Conservation (phyloP, 768 basidiomycete genomes). For the Leucocoprinus leucothites region DNA sequence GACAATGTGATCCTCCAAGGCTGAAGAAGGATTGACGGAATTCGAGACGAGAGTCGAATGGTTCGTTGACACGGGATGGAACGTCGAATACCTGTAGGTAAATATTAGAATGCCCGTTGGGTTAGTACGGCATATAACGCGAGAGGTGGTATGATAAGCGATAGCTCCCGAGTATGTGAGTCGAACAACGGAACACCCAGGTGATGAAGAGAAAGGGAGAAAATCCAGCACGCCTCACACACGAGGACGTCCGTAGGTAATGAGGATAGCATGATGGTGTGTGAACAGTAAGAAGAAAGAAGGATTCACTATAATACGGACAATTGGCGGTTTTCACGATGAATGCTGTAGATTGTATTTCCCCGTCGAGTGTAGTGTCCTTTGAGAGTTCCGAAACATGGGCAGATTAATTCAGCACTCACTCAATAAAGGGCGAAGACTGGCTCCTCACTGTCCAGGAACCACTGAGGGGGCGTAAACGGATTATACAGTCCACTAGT, state of each 20-base stretch:
- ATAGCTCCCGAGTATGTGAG: too few species aligned
- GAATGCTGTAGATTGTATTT: conserved; percentile 56
- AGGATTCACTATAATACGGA: conserved; percentile 38
- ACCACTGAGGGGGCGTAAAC: conserved; percentile 55
- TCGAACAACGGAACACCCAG: too few species aligned
- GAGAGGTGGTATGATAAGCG: too few species aligned
- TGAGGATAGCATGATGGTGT: neutral
- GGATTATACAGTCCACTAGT: conserved; percentile 56
- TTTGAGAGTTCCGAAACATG: conserved; percentile 44
- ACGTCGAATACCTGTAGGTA: conserved; percentile 49
- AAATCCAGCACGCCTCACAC: too few species aligned
- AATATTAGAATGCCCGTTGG: too few species aligned
- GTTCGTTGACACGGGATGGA: conserved; percentile 41
- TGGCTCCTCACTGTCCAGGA: conserved; percentile 56
- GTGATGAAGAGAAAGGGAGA: too few species aligned
- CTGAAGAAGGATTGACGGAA: conserved; percentile 45
- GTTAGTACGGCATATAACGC: too few species aligned
- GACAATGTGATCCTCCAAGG: too few species aligned
- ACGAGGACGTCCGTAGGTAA: too few species aligned
- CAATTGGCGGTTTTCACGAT: conserved; percentile 60
- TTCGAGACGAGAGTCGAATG: conserved; percentile 50
- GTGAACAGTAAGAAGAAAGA: too few species aligned
- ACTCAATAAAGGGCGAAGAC: too few species aligned
- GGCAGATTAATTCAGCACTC: conserved; percentile 1
- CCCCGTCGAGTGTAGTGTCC: conserved; percentile 51